phyloP scores from a whole-genome alignment of 2,329 filamentous ascomycete species.

The Pyricularia sp. region DNA sequence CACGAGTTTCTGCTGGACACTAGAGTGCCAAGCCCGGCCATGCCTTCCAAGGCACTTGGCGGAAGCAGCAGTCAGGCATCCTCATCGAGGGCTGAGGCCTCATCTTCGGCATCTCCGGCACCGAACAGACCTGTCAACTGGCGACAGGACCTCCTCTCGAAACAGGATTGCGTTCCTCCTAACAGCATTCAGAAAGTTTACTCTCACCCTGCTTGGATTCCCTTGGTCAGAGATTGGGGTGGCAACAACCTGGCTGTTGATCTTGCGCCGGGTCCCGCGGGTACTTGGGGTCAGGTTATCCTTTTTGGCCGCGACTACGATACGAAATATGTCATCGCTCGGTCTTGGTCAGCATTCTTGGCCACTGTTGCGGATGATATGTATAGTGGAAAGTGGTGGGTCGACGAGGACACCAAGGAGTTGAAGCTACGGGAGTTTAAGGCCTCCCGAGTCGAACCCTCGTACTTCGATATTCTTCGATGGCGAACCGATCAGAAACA shows the following conservation, averaged over 20 bases:
- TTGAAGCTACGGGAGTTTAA: constrained; percentile 91
- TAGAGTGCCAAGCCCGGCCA: constrained; percentile 46
- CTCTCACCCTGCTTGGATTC: constrained; percentile 91
- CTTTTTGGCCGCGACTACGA: constrained; percentile 97
- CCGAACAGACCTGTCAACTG: constrained; percentile 48
- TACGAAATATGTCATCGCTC: constrained; percentile 92
- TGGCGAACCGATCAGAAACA: constrained; percentile 97
- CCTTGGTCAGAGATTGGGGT: constrained; percentile 93
- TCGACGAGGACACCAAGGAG: constrained; percentile 87
- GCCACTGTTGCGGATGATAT: constrained; percentile 85
- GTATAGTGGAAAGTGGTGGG: constrained; percentile 77
- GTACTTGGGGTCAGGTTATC: constrained; percentile 94
- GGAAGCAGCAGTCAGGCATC: constrained; percentile 54
- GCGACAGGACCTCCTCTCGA: constrained; percentile 74
- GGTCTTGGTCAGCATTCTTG: constrained; percentile 83
- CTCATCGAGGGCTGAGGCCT: constrained; percentile 53
- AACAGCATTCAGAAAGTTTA: constrained; percentile 87
- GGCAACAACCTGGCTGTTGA: constrained; percentile 96
- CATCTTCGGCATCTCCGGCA: constrained; percentile 37
- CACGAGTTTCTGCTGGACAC: constrained; percentile 69
- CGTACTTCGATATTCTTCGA: constrained; percentile 88
- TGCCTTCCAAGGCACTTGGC: constrained; percentile 63
- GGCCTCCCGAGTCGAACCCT: constrained; percentile 77
- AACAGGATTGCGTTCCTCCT: constrained; percentile 81
- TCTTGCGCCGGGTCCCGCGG: constrained; percentile 78